Base-by-base conservation (phyloP, 148 eudicot species). In the Rhododendron kiyosumense region DNA sequence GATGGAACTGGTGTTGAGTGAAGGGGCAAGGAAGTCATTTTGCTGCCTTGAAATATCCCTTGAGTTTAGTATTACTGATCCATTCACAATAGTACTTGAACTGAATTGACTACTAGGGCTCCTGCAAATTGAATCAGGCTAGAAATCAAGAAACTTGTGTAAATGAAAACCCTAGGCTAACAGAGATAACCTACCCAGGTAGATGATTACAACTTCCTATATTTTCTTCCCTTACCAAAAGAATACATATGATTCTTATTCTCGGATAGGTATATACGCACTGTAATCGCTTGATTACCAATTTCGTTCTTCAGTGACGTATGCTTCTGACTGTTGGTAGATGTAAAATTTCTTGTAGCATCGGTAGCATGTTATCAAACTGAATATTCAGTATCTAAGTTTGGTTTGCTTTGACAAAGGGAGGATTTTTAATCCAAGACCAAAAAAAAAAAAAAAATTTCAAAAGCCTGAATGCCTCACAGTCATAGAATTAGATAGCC, bases 71-170 rank as follows among this genome's bases (percentile, higher is more conserved):
- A 84, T 28, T 74, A 63, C 71, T 89, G 74, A 26, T 67, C 87
- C 90, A 86, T 49, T 88, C 75, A 69, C 85, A 83, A 71, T 15
- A 36, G 38, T 36, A 30, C 24, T 79, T 84, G 87, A 90, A 84
- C 83, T 86, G 65, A 89, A 84, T 26, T 87, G 90, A 82, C 81
- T 81, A 80, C 83, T 78, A 80, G 83, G 84, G 87, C 65, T 89
- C 86, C 94, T 92, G 94, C 85, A 83, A 67, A 67, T 67, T 10
- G 83, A 86, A 65, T 79, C 7, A 87, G 32, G 36, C 51, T 1
- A 65, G 41, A 34, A 43, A 20, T 26, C 17, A 45, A 41, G 57
- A 11, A 28, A 48, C 46, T 38, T 48, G 34, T 26, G n/a, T 10
- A 48, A 79, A 9, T 77, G 7, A 80, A 48, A 81, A 81, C 84